Evolutionary conservation across 2,329 filamentous ascomycete species (phyloP).

Genomic region (Calonectria pseudoreteaudii): DNA sequence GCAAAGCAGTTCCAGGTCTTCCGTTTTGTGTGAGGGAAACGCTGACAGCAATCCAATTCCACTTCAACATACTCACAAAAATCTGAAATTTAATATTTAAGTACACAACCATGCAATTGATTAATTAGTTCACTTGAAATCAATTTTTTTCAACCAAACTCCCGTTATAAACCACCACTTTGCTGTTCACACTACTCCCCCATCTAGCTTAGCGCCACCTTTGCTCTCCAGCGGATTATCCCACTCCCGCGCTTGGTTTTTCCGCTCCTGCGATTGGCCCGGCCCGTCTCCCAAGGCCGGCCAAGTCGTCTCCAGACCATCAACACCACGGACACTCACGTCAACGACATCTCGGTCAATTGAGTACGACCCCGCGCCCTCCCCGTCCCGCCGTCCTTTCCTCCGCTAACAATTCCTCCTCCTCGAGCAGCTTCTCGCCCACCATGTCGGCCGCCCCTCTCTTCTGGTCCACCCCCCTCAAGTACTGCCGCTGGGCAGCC

Average conservation of each 20-base stretch:
- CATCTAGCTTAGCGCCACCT: constrained; percentile 20
- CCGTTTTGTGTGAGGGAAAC: background rate
- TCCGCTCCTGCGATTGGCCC: constrained; percentile 45
- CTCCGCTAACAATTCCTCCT: background rate
- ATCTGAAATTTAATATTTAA: background rate
- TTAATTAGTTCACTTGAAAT: background rate
- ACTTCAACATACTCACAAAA: background rate
- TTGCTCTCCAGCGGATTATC: constrained; percentile 35
- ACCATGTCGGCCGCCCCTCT: constrained; percentile 74
- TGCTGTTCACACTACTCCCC: background rate
- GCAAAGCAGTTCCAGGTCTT: background rate
- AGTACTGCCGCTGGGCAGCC: constrained; percentile 88
- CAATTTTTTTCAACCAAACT: background rate
- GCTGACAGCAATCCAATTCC: background rate
- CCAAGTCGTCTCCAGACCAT: constrained; percentile 31
- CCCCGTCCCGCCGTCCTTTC: background rate
- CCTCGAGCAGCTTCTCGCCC: constrained; percentile 26
- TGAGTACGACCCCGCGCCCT: constrained; percentile 43
- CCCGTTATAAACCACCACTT: background rate
- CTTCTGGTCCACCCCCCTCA: constrained; percentile 87
- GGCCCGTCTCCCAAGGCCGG: constrained; percentile 1
- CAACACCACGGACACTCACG: constrained; percentile 37
- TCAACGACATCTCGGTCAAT: constrained; percentile 47
- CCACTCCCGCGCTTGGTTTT: constrained; percentile 45
- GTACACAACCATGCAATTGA: background rate